Percentiles rank a stretch among this genome's conserved stretches.
Conservation (phyloP, 768 basidiomycete species). For the Lactifluus echinatus region DNA sequence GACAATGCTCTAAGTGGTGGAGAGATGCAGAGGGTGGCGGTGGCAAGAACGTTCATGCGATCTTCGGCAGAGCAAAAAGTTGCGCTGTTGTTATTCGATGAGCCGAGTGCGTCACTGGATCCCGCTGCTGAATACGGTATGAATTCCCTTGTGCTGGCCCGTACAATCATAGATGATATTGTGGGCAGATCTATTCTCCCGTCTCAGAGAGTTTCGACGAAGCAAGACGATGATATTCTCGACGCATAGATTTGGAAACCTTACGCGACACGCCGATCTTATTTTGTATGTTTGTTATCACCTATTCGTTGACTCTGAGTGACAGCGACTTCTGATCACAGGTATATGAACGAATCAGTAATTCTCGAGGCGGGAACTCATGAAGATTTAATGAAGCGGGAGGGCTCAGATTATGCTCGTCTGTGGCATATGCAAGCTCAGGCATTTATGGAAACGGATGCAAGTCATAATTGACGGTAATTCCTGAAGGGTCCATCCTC, state of each 20-base stretch:
- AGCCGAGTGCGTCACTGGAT: conserved; percentile 66
- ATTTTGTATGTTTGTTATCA: conserved; percentile 9
- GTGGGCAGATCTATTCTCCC: conserved; percentile 53
- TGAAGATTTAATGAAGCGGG: conserved; percentile 41
- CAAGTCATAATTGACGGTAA: too few species aligned
- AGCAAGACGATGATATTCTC: conserved; percentile 82
- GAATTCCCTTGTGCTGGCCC: neutral
- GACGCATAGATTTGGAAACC: conserved; percentile 60
- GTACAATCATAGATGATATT: conserved; percentile 15
- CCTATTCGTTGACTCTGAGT: neutral
- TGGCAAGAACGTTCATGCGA: conserved; percentile 70
- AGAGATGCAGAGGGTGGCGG: conserved; percentile 65
- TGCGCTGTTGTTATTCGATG: conserved; percentile 61
- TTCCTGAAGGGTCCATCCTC: too few species aligned
- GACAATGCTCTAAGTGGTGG: conserved; percentile 47
- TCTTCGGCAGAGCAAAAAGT: conserved; percentile 38
- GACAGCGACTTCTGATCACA: conserved; percentile 25
- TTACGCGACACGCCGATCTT: conserved; percentile 46
- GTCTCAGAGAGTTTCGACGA: conserved; percentile 56
- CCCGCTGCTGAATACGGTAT: conserved; percentile 48
- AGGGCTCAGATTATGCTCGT: conserved; percentile 57
- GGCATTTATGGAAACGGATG: too few species aligned
- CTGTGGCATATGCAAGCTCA: conserved; percentile 69
- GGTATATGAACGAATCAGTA: conserved; percentile 59
- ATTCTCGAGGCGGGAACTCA: conserved; percentile 64